These are phyloP conservation scores for Rhododendron ovatum DNA, from an alignment of 148 eudicot genomes.

Conservation along the genomic window DNA sequence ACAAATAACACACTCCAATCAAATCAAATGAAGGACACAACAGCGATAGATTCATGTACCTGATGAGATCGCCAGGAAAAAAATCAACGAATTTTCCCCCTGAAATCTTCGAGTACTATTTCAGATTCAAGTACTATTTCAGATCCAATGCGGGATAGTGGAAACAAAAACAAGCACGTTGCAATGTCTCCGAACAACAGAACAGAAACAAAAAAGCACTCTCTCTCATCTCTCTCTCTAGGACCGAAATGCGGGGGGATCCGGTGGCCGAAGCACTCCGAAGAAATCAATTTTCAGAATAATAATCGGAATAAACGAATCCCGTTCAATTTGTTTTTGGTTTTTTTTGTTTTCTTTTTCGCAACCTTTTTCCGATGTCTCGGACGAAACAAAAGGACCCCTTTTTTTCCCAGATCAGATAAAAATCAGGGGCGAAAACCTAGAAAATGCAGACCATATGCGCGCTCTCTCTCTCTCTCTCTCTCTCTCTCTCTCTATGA, in stretches of 20 bases:
- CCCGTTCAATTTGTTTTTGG: neutral
- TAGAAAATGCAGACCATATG: conserved; percentile 1
- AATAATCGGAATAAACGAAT: conserved; percentile 3
- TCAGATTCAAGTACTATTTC: neutral
- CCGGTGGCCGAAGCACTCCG: conserved; percentile 8
- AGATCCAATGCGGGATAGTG: neutral
- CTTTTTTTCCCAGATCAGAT: conserved; percentile 4
- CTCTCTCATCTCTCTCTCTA: neutral
- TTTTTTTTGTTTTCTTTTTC: neutral
- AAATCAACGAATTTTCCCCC: neutral
- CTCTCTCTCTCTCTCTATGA: neutral
- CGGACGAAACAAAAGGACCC: conserved; percentile 7
- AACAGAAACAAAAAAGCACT: conserved; percentile 4
- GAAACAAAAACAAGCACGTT: conserved; percentile 14
- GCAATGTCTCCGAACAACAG: conserved; percentile 5
- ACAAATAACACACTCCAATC: neutral
- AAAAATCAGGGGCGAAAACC: neutral
- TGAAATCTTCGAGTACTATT: neutral
- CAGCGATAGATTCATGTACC: neutral
- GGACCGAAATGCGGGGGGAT: conserved; percentile 7
- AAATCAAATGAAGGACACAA: neutral
- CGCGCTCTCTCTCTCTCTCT: neutral
- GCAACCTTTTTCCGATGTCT: neutral
- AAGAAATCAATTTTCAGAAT: neutral
- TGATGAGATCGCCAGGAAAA: neutral